Evolutionary conservation across 1,139 yeast genomes (phyloP).

Genomic region (Sugiyamaella grinbergsii): DNA sequence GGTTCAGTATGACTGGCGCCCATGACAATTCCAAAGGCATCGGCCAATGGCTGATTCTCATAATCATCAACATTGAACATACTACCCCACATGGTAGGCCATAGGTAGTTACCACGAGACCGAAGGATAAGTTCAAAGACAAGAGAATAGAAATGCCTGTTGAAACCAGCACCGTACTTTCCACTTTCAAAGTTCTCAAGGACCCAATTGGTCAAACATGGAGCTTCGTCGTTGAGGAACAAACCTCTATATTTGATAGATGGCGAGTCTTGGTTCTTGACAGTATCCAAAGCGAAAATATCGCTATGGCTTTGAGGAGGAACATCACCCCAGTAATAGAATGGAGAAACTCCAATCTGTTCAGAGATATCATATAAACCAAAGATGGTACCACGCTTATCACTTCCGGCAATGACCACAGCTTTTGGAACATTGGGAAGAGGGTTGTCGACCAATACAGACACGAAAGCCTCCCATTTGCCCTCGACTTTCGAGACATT

Average conservation of each 20-base stretch:
- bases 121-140: conserved; percentile 31
- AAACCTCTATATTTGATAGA: conserved; percentile 29
- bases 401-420: conserved; percentile 29
- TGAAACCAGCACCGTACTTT: conserved; percentile 27
- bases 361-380: conserved; percentile 28
- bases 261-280: conserved; percentile 23
- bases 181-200: conserved; percentile 22
- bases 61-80: conserved; percentile 29
- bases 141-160: conserved; percentile 23
- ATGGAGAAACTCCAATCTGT: conserved; percentile 31
- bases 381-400: conserved; percentile 28
- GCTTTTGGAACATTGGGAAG: conserved; percentile 25
- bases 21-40: conserved; percentile 31
- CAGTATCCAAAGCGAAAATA: conserved; percentile 18
- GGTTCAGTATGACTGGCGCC: conserved; percentile 32
- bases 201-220: conserved; percentile 27
- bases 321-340: conserved; percentile 30
- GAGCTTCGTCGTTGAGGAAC: conserved; percentile 30
- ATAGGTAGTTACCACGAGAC: conserved; percentile 27
- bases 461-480: conserved; percentile 28
- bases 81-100: conserved; percentile 33
- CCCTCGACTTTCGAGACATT: conserved; percentile 23
- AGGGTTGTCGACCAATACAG: conserved; percentile 23
- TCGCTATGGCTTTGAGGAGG: conserved; percentile 20
- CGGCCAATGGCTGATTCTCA: conserved; percentile 27